Base-by-base conservation (phyloP, 164 flowering plant genomes). In the Chimonanthus praecox region DNA sequence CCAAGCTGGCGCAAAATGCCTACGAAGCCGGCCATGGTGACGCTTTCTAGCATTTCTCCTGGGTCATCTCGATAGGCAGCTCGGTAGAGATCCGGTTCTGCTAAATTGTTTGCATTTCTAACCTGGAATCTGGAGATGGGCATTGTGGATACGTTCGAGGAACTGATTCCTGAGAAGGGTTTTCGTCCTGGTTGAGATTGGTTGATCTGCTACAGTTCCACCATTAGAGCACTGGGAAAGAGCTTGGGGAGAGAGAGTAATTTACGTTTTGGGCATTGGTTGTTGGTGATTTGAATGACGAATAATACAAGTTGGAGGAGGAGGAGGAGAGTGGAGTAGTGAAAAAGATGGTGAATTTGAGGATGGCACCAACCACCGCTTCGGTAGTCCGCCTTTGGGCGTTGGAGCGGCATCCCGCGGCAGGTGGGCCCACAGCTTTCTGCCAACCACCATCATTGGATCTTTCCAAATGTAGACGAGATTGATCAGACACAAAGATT, bases 11-110 rank as follows among this genome's bases (percentile, higher is more conserved):
- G 92, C 67, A 96, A 76, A 54, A 96, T 81, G 21, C 99, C 98
- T 44, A 93, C 94, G 47, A 96, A 92, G 62, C 97, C 99, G 7
- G 99, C 91, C 97, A 96, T 92, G 79, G 99, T 94, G 48, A 96
- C 94, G 18, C 92, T 98, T 84, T 96, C 99, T 21, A 96, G 87
- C 4, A 96, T 67, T 15, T 97, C 97, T 70, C 94, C 97, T 21
- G 99, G 95, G 81, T 96, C 99, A 87, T 94, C 95, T 73, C 78
- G 91, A 74, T 94, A 92, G 16, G 94, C 91, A 5, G 90, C 81
- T 78, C 79, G 77, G 80, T 90, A 92, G 44, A 96, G 85, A 80
- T 93, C 95, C 43, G 97, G 95, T 87, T 92, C 97, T 60, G 94
- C 97, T 73, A 92, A 88, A 54, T 88, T 81, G 79, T 84, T 92